Base-by-base conservation (phyloP, 208 protist genomes). In the Crithidia fasciculata region DNA sequence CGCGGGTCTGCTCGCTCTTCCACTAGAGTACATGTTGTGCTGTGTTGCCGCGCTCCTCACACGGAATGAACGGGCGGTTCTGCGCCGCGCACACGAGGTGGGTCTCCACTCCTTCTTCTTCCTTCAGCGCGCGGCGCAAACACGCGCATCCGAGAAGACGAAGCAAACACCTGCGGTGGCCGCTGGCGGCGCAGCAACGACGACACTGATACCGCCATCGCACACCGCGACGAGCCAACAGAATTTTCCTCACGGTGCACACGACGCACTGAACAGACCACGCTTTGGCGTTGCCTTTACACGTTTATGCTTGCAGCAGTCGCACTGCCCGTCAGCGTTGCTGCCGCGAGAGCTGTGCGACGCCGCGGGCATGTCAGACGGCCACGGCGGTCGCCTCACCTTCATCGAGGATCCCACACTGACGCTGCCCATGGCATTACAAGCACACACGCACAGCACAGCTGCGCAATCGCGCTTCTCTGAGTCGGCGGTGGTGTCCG, bases 31-130 rank as follows among this genome's bases (percentile, higher is more conserved):
- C 37, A 72, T 74, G 67, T 49, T 74, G 49, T 81, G 69, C 70
- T 77, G 59, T 53, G 65, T 71, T 7, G 63, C 74, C 2, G 80
- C 74, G 6, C 16, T 74, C 15, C 43, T 81, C 18, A 79, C 80
- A 5, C 74, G 66, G 13, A 72, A 72, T 19, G 80, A 84, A 58
- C 18, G 74, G 6, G 66, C 52, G 10, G 55, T 39, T 15, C 72
- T 84, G 63, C 80, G 80, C 12, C n/a, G 64, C 1, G 43, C 64
- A 19, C 67, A 77, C 37, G 69, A 69, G 16, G 2, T 65, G 9
- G 74, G 68, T 7, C 44, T 81, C 52, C 80, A 84, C 65, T 84
- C 80, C 12, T 59, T 79, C 41, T 84, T 80, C 44, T 77, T 65
- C 28, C 37, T 80, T 49, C 66, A 76, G 37, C 67, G 59, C 45